Percentiles rank a stretch among this genome's conserved stretches.
phyloP scores from a whole-genome alignment of 2,329 filamentous ascomycete species.

The Sphaerostilbella broomeana region DNA sequence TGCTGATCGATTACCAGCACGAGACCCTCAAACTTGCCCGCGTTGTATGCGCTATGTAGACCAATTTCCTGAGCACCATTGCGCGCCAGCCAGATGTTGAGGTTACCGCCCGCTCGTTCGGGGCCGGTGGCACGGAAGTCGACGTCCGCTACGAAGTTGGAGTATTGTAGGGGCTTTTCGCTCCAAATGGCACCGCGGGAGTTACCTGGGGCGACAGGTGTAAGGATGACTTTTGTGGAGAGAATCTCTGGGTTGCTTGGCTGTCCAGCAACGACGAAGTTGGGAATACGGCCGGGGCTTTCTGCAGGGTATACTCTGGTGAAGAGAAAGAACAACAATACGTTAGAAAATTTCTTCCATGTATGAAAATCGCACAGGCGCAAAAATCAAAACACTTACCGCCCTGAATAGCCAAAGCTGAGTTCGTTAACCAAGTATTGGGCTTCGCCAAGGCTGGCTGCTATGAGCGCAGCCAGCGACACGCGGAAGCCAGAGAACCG shows the following conservation, averaged over 20 bases:
- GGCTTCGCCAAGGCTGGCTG: constrained; percentile 47
- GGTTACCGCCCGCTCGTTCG: constrained; percentile 78
- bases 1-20: constrained; percentile 81
- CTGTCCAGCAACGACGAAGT: constrained; percentile 49
- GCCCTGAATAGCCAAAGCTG: constrained; percentile 68
- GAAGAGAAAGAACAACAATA: not conserved
- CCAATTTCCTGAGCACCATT: constrained; percentile 60
- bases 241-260: constrained; percentile 57
- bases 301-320: constrained; percentile 58
- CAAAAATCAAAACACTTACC: constrained; percentile 46
- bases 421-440: constrained; percentile 65
- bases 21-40: constrained; percentile 81
- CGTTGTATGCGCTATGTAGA: constrained; percentile 75
- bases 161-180: constrained; percentile 52
- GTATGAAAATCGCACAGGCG: not conserved
- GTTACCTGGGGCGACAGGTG: constrained; percentile 79
- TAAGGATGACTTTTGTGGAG: constrained; percentile 88
- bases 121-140: constrained; percentile 83
- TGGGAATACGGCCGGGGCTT: constrained; percentile 41
- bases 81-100: constrained; percentile 87
- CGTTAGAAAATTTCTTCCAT: too few relatives aligned
- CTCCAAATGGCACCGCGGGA: constrained; percentile 79
- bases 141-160: constrained; percentile 76
- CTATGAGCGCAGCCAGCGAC: constrained; percentile 37
- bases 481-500: constrained; percentile 30